Conservation (phyloP, 805 yeast species). For the Lipomyces japonicus region DNA sequence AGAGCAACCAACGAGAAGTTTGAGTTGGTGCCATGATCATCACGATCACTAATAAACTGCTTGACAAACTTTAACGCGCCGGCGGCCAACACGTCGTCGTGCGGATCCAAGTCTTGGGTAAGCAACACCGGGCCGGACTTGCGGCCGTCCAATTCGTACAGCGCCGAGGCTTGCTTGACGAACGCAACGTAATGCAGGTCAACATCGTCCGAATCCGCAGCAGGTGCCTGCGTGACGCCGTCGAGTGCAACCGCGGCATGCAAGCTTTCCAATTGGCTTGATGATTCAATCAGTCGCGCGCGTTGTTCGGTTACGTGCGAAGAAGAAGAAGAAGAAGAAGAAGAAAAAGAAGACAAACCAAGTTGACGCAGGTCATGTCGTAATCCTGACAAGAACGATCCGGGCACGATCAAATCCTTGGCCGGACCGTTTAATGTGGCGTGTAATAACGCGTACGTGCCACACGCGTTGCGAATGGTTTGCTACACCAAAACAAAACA, state of each 20-base stretch:
- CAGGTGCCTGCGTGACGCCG: constrained; percentile 42
- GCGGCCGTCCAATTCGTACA: constrained; percentile 89
- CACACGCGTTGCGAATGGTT: constrained; percentile 85
- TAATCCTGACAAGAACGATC: constrained; percentile 33
- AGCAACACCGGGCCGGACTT: constrained; percentile 69
- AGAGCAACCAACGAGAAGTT: constrained; percentile 24
- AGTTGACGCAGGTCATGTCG: constrained; percentile 27
- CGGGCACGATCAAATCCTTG: constrained; percentile 32
- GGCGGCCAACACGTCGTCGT: constrained; percentile 54
- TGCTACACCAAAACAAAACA: constrained; percentile 46
- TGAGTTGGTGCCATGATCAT: constrained; percentile 24
- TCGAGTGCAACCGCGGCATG: constrained; percentile 40
- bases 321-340: too few relatives aligned
- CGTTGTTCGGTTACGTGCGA: constrained; percentile 40
- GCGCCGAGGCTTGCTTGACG: constrained; percentile 52
- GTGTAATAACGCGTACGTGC: constrained; percentile 83
- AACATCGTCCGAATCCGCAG: constrained; percentile 42
- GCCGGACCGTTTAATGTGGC: constrained; percentile 44
- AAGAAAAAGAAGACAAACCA: too few relatives aligned
- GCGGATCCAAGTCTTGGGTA: constrained; percentile 42
- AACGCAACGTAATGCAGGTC: constrained; percentile 77
- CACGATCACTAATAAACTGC: constrained; percentile 58
- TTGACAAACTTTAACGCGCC: constrained; percentile 54
- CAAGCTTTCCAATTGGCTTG: constrained; percentile 40
- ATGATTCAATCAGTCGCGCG: constrained; percentile 45